These are phyloP conservation scores for Bipolaris oryzae DNA, from an alignment of 2,329 filamentous ascomycete genomes.

Conservation along the genomic window DNA sequence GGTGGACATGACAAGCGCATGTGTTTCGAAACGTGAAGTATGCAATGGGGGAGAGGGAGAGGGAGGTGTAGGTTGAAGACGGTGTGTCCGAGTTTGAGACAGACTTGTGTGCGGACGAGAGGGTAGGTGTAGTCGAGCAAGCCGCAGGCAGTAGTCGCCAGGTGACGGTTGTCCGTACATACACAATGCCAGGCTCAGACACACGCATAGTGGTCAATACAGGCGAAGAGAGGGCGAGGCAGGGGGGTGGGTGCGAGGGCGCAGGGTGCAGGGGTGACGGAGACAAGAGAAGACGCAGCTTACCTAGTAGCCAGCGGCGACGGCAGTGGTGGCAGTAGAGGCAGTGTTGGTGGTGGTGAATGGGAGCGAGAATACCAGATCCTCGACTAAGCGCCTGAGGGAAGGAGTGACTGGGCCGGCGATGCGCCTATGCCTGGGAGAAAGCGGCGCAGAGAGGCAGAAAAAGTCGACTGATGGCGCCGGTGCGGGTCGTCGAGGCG, in stretches of 20 bases:
- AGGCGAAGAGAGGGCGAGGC: constrained; percentile 4
- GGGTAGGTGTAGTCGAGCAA: constrained; percentile 15
- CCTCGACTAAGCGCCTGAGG: constrained; percentile 50
- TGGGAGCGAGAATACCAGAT: constrained; percentile 52
- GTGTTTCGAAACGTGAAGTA: constrained; percentile 14
- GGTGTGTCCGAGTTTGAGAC: constrained; percentile 2
- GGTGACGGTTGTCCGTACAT: constrained; percentile 9
- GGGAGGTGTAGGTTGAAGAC: constrained; percentile 7
- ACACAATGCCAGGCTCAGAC: constrained; percentile 7
- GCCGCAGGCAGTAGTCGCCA: constrained; percentile 12
- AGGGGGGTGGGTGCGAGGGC: neutral
- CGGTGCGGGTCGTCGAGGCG: constrained; percentile 11
- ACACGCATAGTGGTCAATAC: constrained; percentile 11
- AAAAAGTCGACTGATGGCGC: constrained; percentile 21
- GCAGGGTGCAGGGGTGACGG: constrained; percentile 22
- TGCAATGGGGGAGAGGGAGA: constrained; percentile 6
- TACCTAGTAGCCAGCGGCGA: constrained; percentile 41
- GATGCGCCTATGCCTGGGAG: constrained; percentile 39
- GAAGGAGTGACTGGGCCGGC: constrained; percentile 47
- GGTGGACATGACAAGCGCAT: constrained; percentile 33
- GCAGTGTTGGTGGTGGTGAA: constrained; percentile 27
- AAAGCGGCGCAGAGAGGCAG: constrained; percentile 30
- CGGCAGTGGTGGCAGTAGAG: constrained; percentile 15
- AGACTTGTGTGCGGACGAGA: constrained; percentile 14
- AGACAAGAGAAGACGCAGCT: constrained; percentile 27